Percentiles rank a stretch among this genome's conserved stretches.
Evolutionary conservation across 1,139 yeast species (phyloP).

Genomic region (Nakaseomyces uthaithaninus): DNA sequence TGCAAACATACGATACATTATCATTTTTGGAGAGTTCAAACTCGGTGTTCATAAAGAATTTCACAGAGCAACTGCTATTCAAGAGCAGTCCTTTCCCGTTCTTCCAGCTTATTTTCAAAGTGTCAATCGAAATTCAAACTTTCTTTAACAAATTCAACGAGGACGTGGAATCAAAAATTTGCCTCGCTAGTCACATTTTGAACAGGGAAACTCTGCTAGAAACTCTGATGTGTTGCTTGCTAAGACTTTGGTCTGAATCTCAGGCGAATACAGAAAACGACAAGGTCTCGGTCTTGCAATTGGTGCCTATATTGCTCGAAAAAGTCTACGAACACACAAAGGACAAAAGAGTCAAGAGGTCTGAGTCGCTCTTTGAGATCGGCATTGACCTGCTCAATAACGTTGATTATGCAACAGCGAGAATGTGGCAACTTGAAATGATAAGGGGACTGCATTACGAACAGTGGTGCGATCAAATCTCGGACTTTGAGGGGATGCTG

Average conservation of each 20-base stretch:
- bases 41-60: conserved; percentile 22
- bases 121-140: conserved; percentile 17
- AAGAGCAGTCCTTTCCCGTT: conserved; percentile 27
- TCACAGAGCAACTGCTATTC: conserved; percentile 26
- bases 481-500: conserved; percentile 45
- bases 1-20: conserved; percentile 19
- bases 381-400: conserved; percentile 37
- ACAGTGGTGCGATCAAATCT: conserved; percentile 35
- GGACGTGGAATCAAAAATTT: conserved; percentile 11
- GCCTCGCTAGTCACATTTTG: conserved; percentile 17
- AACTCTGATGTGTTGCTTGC: conserved; percentile 21
- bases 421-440: conserved; percentile 46
- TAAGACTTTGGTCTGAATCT: conserved; percentile 64
- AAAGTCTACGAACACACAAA: conserved; percentile 11
- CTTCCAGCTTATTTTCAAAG: conserved; percentile 17
- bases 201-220: conserved; percentile 21
- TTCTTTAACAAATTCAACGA: conserved; percentile 13
- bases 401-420: conserved; percentile 43
- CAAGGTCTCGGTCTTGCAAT: conserved; percentile 29
- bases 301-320: conserved; percentile 19
- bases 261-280: conserved; percentile 44
- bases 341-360: conserved; percentile 15
- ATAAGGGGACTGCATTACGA: conserved; percentile 34
- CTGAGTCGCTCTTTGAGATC: conserved; percentile 10
- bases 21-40: conserved; percentile 22